Conservation (phyloP, 2,329 filamentous ascomycete genomes). For the Diaporthe vaccinii region DNA sequence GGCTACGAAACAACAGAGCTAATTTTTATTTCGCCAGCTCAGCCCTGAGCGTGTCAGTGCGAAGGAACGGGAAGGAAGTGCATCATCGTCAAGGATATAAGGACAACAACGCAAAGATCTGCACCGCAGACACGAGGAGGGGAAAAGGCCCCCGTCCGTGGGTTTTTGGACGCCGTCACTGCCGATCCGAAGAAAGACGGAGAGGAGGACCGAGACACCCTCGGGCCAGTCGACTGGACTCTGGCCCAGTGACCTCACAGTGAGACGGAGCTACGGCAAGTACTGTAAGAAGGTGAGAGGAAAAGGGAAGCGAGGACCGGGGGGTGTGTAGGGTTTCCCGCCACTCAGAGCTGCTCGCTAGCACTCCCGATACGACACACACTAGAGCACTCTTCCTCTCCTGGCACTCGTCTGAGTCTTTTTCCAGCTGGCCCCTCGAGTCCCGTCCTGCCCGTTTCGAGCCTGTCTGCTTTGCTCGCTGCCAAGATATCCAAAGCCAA, state of each 20-base stretch:
- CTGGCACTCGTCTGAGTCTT: neutral
- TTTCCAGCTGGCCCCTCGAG: neutral
- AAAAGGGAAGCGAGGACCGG: slow-evolving; percentile 18
- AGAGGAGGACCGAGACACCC: slow-evolving; percentile 12
- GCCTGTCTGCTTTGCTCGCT: neutral
- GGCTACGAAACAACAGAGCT: neutral
- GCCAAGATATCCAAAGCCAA: slow-evolving; percentile 4
- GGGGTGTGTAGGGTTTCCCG: neutral
- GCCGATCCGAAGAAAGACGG: slow-evolving; percentile 25
- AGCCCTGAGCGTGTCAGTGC: neutral
- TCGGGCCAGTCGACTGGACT: slow-evolving; percentile 5
- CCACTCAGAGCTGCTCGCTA: slow-evolving; percentile 28
- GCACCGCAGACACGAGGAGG: slow-evolving; percentile 17
- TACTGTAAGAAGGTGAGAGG: neutral
- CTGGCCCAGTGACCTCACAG: slow-evolving; percentile 26
- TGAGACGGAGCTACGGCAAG: slow-evolving; percentile 27
- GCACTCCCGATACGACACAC: slow-evolving; percentile 27
- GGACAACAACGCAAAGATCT: neutral
- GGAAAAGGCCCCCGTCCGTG: slow-evolving; percentile 16
- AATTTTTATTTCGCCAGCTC: neutral
- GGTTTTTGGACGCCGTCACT: slow-evolving; percentile 10
- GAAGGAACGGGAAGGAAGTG: neutral
- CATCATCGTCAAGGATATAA: neutral
- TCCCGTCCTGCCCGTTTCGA: neutral
- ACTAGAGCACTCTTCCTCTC: slow-evolving; percentile 12